Conservation (phyloP, 805 yeast genomes). For the Lachancea quebecensis region DNA sequence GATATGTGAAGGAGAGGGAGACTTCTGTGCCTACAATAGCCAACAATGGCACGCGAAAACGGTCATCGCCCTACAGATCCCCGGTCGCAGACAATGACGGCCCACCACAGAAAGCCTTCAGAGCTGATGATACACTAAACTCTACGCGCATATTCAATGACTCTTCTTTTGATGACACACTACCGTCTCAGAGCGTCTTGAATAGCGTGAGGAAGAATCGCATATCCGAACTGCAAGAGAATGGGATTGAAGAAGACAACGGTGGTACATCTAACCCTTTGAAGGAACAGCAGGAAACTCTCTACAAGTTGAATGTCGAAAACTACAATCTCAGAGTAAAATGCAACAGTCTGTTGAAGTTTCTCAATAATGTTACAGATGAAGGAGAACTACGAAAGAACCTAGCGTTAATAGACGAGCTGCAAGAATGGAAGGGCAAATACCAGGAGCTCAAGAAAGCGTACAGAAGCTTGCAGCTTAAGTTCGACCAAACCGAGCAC, state of each 20-base stretch:
- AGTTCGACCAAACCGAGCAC: constrained; percentile 12
- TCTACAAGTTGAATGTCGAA: constrained; percentile 20
- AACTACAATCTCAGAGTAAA: constrained; percentile 26
- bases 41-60: constrained; percentile 2
- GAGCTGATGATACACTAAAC: constrained; percentile 20
- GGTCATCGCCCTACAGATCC: constrained; percentile 3
- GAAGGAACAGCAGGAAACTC: constrained; percentile 27
- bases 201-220: constrained; percentile 13
- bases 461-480: constrained; percentile 12
- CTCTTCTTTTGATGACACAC: constrained; percentile 28
- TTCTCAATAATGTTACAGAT: constrained; percentile 23
- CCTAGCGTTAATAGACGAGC: constrained; percentile 19
- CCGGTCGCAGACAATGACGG: constrained; percentile 1
- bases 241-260: constrained; percentile 1
- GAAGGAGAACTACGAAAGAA: constrained; percentile 21
- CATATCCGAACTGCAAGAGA: constrained; percentile 16
- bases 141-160: constrained; percentile 26
- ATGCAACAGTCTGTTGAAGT: constrained; percentile 25
- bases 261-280: constrained; percentile 24
- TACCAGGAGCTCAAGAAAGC: constrained; percentile 11
- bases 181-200: constrained; percentile 15
- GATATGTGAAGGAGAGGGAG: constrained; percentile 24
- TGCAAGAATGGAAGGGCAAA: constrained; percentile 18
- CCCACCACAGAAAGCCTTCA: constrained; percentile 5
- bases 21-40: constrained; percentile 4